Evolutionary conservation across 768 basidiomycete species (phyloP).

Genomic region (Kondoa malvinella): DNA sequence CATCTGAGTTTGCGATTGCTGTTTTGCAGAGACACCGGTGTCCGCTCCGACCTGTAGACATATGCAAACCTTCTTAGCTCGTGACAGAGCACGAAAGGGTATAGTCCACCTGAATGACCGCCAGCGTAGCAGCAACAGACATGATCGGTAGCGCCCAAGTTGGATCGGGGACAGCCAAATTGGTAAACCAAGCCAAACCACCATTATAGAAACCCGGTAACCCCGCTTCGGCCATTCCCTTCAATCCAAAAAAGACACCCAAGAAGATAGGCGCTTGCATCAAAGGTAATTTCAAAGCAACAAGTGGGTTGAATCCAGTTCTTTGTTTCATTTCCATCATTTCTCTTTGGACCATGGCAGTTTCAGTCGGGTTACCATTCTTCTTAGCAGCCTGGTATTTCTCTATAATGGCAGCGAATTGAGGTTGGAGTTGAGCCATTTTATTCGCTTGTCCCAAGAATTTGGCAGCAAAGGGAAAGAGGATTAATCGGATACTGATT

Average conservation of each 20-base stretch:
- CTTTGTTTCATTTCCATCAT: slow-evolving; percentile 44
- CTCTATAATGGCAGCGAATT: slow-evolving; percentile 42
- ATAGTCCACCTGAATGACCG: slow-evolving; percentile 45
- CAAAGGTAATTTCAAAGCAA: slow-evolving; percentile 43
- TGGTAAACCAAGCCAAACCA: slow-evolving; percentile 54
- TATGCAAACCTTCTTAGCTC: background rate
- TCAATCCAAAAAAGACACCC: slow-evolving; percentile 66
- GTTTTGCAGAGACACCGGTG: slow-evolving; percentile 31
- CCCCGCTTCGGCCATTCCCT: slow-evolving; percentile 51
- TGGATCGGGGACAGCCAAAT: slow-evolving; percentile 64
- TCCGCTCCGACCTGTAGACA: slow-evolving; percentile 40
- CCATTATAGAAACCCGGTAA: slow-evolving; percentile 58
- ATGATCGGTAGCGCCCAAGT: slow-evolving; percentile 52
- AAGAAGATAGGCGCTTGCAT: slow-evolving; percentile 61
- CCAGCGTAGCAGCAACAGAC: slow-evolving; percentile 45
- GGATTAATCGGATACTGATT: slow-evolving; percentile 43
- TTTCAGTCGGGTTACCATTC: slow-evolving; percentile 34
- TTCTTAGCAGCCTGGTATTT: slow-evolving; percentile 38
- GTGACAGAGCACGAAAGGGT: background rate
- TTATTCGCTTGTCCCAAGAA: slow-evolving; percentile 45
- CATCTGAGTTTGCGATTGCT: slow-evolving; percentile 28
- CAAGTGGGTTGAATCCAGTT: slow-evolving; percentile 47
- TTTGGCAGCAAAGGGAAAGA: slow-evolving; percentile 47
- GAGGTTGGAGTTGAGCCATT: slow-evolving; percentile 45
- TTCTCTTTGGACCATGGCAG: slow-evolving; percentile 38